These are phyloP conservation scores for Aspergillus sp. DNA, from an alignment of 2,329 filamentous ascomycete species.

Conservation along the genomic window DNA sequence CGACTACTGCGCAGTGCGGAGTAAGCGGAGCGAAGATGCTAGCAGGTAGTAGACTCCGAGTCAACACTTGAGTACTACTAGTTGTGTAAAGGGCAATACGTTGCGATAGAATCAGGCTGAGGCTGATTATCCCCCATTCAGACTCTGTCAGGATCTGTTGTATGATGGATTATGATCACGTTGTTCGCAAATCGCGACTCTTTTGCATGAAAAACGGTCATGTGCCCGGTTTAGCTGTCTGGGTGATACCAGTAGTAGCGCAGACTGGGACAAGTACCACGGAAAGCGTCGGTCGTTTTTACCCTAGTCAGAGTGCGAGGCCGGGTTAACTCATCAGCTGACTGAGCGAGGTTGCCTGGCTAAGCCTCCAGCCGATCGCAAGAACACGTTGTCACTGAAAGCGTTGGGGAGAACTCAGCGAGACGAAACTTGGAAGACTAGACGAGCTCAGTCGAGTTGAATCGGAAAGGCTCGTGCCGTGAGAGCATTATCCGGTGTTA, in stretches of 20 bases:
- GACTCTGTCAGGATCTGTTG: neutral
- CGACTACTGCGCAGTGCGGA: neutral
- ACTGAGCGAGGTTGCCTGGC: neutral
- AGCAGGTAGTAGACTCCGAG: neutral
- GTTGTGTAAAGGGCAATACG: neutral
- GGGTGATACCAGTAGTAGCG: neutral
- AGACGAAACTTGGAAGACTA: neutral
- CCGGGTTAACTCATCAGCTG: neutral
- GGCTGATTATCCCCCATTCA: neutral
- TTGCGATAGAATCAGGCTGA: neutral
- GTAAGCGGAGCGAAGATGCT: neutral
- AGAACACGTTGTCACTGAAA: neutral
- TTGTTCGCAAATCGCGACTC: neutral
- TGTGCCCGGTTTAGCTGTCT: neutral
- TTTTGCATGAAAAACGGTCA: neutral
- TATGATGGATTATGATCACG: neutral
- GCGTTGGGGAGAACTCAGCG: neutral
- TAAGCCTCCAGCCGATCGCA: neutral
- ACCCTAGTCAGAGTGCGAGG: neutral
- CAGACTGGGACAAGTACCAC: neutral
- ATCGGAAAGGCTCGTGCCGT: neutral
- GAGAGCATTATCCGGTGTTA: neutral
- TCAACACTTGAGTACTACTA: neutral
- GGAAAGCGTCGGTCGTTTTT: neutral
- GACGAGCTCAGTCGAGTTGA: neutral